Percentiles rank a stretch among this genome's conserved stretches.
phyloP scores from a whole-genome alignment of 2,329 filamentous ascomycete species.

The Thelonectria olida region DNA sequence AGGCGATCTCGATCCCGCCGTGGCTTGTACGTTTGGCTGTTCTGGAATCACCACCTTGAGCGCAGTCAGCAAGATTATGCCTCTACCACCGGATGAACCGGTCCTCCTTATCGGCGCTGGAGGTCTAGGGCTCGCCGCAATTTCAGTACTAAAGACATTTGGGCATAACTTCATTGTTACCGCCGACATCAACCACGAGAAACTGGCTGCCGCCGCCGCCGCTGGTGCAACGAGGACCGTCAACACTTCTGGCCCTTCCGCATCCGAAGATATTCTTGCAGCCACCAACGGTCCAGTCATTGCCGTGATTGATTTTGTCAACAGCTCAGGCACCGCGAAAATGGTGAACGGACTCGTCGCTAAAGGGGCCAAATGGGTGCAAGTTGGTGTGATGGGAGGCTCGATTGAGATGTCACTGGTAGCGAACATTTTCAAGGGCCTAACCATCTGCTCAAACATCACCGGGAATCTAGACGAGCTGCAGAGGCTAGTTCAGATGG shows the following conservation, averaged over 20 bases:
- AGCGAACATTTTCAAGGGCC: slow-evolving; percentile 21
- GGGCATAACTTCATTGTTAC: slow-evolving; percentile 17
- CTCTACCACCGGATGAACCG: slow-evolving; percentile 9
- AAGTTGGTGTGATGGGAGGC: slow-evolving; percentile 25
- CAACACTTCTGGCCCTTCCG: slow-evolving; percentile 2
- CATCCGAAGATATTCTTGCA: slow-evolving; percentile 8
- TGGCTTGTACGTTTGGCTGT: slow-evolving; percentile 18
- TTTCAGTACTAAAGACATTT: slow-evolving; percentile 9
- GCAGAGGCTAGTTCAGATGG: slow-evolving; percentile 7
- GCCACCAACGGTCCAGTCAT: slow-evolving; percentile 16
- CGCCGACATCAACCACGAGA: slow-evolving; percentile 16
- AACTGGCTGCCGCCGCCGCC: not conserved
- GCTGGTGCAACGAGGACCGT: slow-evolving; percentile 20
- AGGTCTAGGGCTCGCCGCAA: slow-evolving; percentile 16
- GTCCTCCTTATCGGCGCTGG: slow-evolving; percentile 17
- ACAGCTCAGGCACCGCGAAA: slow-evolving; percentile 11
- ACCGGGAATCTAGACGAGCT: slow-evolving; percentile 18
- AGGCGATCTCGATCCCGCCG: slow-evolving; percentile 16
- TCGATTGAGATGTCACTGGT: slow-evolving; percentile 23
- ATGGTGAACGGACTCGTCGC: slow-evolving; percentile 11
- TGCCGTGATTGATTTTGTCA: slow-evolving; percentile 23
- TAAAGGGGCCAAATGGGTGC: slow-evolving; percentile 24
- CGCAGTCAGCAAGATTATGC: slow-evolving; percentile 19
- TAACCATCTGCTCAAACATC: slow-evolving; percentile 24
- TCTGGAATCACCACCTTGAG: slow-evolving; percentile 22